A percentile compares a stretch with the other conserved stretches of the same genome.
phyloP scores from a whole-genome alignment of 257 asterid species.

The Paraleonurus japonicus region DNA sequence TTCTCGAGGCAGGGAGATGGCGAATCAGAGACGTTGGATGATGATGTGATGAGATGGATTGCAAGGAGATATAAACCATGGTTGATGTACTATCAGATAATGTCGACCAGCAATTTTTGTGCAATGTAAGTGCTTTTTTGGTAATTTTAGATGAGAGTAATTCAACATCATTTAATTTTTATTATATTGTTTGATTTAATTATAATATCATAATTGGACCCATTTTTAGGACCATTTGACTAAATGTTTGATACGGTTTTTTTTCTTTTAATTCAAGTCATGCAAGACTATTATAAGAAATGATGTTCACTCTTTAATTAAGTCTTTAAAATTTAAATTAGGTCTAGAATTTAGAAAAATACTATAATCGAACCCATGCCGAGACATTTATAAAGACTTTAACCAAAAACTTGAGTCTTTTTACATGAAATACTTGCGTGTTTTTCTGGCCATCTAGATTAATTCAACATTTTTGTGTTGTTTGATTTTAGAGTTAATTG shows the following conservation, averaged over 20 bases:
- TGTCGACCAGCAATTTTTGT: constrained; percentile 43
- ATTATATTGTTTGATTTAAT: too few species aligned
- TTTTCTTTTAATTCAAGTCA: too few species aligned
- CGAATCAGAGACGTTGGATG: constrained; percentile 4
- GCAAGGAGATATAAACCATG: constrained; percentile 73
- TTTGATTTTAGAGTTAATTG: too few species aligned
- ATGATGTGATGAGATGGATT: constrained; percentile 54
- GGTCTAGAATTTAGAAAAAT: not conserved
- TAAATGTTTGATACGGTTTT: too few species aligned
- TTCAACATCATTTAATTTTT: too few species aligned
- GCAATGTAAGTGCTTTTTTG: not conserved
- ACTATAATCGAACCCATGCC: not conserved
- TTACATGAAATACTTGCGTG: too few species aligned
- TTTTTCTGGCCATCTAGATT: too few species aligned
- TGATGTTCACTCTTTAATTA: not conserved
- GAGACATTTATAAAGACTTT: not conserved
- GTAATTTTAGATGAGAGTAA: not conserved
- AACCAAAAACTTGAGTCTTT: too few species aligned
- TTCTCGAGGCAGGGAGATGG: constrained; percentile 20
- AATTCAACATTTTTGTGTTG: not conserved
- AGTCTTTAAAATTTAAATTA: too few species aligned
- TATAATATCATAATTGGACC: not conserved
- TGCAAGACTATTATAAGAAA: too few species aligned
- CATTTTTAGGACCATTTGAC: not conserved
- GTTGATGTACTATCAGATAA: constrained; percentile 77